Conservation (phyloP, 2,329 filamentous ascomycete genomes). For the Diplodia sapinea region DNA sequence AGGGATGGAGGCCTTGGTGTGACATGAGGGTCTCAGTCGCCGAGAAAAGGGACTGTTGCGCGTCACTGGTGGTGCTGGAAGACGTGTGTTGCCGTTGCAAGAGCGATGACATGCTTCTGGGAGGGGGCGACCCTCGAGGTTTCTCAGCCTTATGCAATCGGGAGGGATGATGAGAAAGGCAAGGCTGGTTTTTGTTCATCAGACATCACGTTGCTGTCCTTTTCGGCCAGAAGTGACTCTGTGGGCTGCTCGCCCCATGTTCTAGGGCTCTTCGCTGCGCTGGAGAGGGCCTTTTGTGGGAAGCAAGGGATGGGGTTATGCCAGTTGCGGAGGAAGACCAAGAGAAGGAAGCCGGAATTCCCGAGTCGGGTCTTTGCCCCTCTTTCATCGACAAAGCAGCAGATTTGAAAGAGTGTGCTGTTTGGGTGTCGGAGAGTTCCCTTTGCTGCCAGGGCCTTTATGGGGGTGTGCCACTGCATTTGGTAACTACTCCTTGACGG, state of each 20-base stretch:
- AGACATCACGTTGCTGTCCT: not conserved
- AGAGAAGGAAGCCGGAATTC: not conserved
- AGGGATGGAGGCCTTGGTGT: constrained; percentile 2
- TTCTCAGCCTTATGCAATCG: not conserved
- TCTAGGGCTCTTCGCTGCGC: not conserved
- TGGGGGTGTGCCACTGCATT: not conserved
- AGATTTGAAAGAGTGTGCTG: not conserved
- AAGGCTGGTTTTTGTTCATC: not conserved
- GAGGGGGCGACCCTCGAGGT: not conserved
- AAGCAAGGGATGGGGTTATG: constrained; percentile 8
- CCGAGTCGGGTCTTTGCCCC: not conserved
- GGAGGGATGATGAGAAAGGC: not conserved
- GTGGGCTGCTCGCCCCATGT: not conserved
- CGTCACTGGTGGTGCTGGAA: not conserved
- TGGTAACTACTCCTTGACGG: not conserved
- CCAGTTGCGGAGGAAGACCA: not conserved
- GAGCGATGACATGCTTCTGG: constrained; percentile 5
- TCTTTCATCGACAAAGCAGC: not conserved
- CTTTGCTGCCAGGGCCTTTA: not conserved
- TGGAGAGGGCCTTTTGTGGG: not conserved
- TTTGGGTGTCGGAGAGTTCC: constrained; percentile 3
- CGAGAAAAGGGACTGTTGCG: not conserved
- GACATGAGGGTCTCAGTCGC: constrained; percentile 20
- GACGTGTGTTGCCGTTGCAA: not conserved
- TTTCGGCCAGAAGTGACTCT: not conserved